Percentiles rank a stretch among this genome's conserved stretches.
Conservation (phyloP, 2,329 filamentous ascomycete species). For the Fusarium fracticaudum region DNA sequence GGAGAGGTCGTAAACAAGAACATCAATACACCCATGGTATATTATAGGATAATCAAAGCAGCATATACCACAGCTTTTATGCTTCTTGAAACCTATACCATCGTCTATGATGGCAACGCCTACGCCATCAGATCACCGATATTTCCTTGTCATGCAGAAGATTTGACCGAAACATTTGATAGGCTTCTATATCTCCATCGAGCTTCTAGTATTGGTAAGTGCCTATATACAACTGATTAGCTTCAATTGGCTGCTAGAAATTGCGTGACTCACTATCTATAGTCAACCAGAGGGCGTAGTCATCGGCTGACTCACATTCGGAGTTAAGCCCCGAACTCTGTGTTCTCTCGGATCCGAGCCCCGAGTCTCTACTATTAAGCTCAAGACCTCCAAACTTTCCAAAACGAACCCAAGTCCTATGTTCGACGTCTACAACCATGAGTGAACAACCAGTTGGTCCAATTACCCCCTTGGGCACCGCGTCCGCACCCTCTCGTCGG, state of each 20-base stretch:
- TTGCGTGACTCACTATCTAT: neutral
- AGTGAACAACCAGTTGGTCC: constrained; percentile 32
- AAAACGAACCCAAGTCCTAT: neutral
- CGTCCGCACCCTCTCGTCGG: constrained; percentile 25
- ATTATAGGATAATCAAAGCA: neutral
- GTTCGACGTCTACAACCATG: neutral
- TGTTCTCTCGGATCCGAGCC: neutral
- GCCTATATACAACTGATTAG: neutral
- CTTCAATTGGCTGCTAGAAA: neutral
- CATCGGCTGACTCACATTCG: constrained; percentile 12
- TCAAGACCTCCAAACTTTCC: neutral
- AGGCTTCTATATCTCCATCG: neutral
- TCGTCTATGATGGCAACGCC: neutral
- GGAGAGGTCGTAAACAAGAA: neutral
- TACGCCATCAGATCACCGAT: neutral
- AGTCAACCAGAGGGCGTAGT: neutral
- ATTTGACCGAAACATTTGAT: neutral
- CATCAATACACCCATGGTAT: too few species aligned
- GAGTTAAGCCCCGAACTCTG: neutral
- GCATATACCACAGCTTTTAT: neutral
- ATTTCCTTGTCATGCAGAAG: neutral
- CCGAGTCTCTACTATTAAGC: neutral
- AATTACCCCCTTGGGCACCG: constrained; percentile 17
- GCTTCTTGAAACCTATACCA: neutral
- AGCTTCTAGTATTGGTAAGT: neutral